Evolutionary conservation across 441 rosid genomes (phyloP).

Genomic region (Arabidopsis lyrata): DNA sequence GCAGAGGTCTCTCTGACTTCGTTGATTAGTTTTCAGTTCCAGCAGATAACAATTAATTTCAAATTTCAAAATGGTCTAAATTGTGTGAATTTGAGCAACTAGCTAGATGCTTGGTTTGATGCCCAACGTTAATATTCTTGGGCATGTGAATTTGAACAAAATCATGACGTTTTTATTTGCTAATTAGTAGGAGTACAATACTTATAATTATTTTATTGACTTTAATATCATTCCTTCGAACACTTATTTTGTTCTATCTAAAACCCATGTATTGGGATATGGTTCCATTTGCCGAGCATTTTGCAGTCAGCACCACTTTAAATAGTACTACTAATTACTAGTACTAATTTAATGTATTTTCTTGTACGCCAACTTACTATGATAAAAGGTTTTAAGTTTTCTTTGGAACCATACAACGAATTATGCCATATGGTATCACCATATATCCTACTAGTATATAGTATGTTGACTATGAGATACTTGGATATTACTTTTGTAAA

Average conservation of each 20-base stretch:
- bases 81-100: constrained; percentile 40
- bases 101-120: constrained; percentile 37
- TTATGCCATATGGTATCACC: not conserved
- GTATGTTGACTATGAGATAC: constrained; percentile 11
- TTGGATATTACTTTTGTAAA: not conserved
- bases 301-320: constrained; percentile 2
- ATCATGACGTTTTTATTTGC: not conserved
- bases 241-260: constrained; percentile 24
- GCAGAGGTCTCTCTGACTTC: constrained; percentile 42
- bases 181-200: not conserved
- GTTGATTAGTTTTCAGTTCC: constrained; percentile 34
- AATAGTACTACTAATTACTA: too few relatives aligned
- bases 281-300: constrained; percentile 29
- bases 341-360: too few relatives aligned
- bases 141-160: too few relatives aligned
- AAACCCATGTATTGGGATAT: constrained; percentile 40
- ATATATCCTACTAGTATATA: not conserved
- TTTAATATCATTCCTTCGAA: constrained; percentile 12
- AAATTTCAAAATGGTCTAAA: constrained; percentile 42
- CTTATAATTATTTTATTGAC: not conserved
- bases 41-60: constrained; percentile 5
- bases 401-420: constrained; percentile 18
- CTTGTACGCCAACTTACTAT: not conserved
- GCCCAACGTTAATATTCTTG: constrained; percentile 29
- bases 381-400: not conserved